Base-by-base conservation (phyloP, 148 eudicot genomes). In the Nyssa sinensis region DNA sequence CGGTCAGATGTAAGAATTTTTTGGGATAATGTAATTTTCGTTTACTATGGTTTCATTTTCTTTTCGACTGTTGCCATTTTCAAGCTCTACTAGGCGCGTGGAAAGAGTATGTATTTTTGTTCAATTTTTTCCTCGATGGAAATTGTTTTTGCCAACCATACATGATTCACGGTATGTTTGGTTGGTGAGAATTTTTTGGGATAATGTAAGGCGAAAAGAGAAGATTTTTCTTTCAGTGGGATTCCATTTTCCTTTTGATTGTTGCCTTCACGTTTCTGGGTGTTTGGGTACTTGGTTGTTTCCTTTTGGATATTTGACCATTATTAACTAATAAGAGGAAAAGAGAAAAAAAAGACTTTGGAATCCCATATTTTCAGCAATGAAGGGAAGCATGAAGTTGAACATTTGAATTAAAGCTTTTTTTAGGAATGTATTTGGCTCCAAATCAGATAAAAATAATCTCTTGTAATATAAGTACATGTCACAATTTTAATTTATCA, bases 201-300 rank as follows among this genome's bases (percentile, higher is more conserved):
- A 19, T 55, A 7, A 55, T 55, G 59, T n/a, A 55, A 55, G 59
- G 59, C 23, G 24, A 13, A n/a, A 55, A n/a, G 59, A 55, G 59
- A 19, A 55, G 59, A n/a, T 13, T 55, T 55, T 6, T 55, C 6
- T 19, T 21, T 0, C 19, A 55, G 44, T 66, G 70, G 35, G 32
- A 62, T 49, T 62, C 66, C 67, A 31, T 53, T 47, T 81, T 27
- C 69, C 7, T 27, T 67, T 47, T 29, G 34, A 68, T 28, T 30
- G 60, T 47, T 47, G 71, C 37, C 47, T 23, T 49, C 71, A 49
- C 59, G 59, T 68, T 49, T 47, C 35, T 27, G 13, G 37, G 3
- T 47, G 60, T 29, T 68, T 49, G 35, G 69, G 69, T 66, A n/a
- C 5, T 66, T 14, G 69, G 27, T 6, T 14, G 53, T 29, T 66